These are phyloP conservation scores for Ensete glaucum DNA, from an alignment of 176 grass and related monocot genomes.

Conservation along the genomic window DNA sequence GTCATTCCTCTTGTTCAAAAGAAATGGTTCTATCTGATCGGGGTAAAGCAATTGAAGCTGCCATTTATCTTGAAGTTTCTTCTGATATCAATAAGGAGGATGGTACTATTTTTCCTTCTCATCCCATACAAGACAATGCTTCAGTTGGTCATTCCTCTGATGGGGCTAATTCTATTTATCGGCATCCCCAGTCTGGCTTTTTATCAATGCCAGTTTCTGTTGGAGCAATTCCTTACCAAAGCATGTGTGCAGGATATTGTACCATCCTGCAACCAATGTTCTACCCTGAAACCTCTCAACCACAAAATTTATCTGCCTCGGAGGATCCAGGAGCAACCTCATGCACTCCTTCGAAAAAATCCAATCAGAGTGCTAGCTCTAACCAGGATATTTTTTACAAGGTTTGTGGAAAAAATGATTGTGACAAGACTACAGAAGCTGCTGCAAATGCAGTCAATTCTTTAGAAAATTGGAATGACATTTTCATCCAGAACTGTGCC, in stretches of 20 bases:
- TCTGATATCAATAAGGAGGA: conserved; percentile 31
- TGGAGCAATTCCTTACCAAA: conserved; percentile 53
- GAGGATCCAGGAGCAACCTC: conserved; percentile 27
- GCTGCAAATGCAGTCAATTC: conserved; percentile 27
- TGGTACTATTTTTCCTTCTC: conserved; percentile 23
- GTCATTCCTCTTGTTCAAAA: conserved; percentile 22
- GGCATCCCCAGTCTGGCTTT: conserved; percentile 50
- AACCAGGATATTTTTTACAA: conserved; percentile 47
- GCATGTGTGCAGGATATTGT: conserved; percentile 25
- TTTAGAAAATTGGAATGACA: conserved; percentile 68
- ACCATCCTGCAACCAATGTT: conserved; percentile 62
- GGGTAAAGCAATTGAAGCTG: conserved; percentile 25
- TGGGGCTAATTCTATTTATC: too few relatives aligned
- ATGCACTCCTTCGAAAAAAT: conserved; percentile 22
- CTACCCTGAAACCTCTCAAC: conserved; percentile 6
- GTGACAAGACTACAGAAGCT: conserved; percentile 49
- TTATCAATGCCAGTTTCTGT: conserved; percentile 64
- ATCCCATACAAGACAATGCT: conserved; percentile 37
- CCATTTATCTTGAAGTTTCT: conserved; percentile 25
- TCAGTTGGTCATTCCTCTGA: neutral
- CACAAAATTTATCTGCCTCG: conserved; percentile 32
- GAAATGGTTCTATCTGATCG: conserved; percentile 20
- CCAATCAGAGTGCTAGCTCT: conserved; percentile 43
- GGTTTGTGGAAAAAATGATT: conserved; percentile 41
- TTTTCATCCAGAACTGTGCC: conserved; percentile 37